Evolutionary conservation across 1,139 yeast genomes (phyloP), one percentile per base, ranked within the genome.

Genomic region (Trichomonascaceae sp.): DNA sequence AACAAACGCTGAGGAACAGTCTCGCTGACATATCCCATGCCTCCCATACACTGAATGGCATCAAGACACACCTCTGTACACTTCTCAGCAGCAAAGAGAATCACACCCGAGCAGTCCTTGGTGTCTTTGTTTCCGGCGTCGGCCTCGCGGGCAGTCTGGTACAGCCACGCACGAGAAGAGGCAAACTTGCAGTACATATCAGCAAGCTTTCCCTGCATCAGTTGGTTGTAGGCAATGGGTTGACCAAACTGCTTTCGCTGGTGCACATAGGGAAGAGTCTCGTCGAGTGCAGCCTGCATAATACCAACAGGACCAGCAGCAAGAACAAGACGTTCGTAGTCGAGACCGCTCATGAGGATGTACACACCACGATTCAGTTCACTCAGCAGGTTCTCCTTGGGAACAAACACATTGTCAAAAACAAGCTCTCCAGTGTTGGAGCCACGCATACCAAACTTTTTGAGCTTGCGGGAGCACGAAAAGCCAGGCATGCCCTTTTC

Each of bases 141-240:
- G 5, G 54, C 57, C 5, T 31, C 34, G 2, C 35, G 30, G 5
- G 37, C 57, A 4, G 54, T 43, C 25, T 44, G 43, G 33, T 53
- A 53, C 18, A 51, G 44, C 32, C 47, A 53, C 0, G 58, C 54
- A 25, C 47, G 35, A 3, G 57, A 50, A 2, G 54, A 49, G 6
- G 56, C 55, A 36, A 48, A 50, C 34, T 53, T 53, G 9, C 57
- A 50, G 41, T 53, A 53, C 59, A 54, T 54, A 35, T 54, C 59
- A 1, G 59, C 57, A 16, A 54, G 40, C 37, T 52, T 54, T 8
- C 57, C 58, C 34, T 54, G 59, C 26, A 54, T 38, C 17, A 54
- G 46, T 42, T 54, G 58, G 40, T 50, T 50, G 35, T 54, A 51
- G 15, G 52, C 58, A 34, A 54, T 46, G 22, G 57, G 57, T 36